A percentile compares a stretch with the other conserved stretches of the same genome.
Conservation (phyloP, 495 filamentous ascomycete genomes). For the Saxophila tyrrhenica region DNA sequence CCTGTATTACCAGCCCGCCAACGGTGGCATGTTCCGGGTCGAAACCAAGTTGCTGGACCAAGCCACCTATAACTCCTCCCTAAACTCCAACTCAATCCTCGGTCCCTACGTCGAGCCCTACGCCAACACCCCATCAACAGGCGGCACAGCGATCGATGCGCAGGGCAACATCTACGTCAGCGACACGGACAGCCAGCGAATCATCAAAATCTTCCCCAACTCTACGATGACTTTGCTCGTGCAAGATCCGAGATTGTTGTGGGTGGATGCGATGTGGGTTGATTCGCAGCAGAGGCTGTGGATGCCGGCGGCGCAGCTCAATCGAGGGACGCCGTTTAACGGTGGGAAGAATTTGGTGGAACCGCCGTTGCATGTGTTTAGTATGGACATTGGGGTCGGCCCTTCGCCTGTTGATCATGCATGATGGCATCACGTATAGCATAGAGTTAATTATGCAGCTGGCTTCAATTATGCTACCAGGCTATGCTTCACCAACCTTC, state of each 20-base stretch:
- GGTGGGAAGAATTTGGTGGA: slow-evolving; percentile 14
- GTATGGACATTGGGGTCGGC: slow-evolving; percentile 13
- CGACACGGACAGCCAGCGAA: slow-evolving; percentile 23
- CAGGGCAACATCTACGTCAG: slow-evolving; percentile 24
- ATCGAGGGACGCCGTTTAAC: slow-evolving; percentile 19
- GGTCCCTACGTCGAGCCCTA: slow-evolving; percentile 19
- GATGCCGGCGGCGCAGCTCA: slow-evolving; percentile 27
- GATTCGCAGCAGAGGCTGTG: slow-evolving; percentile 21
- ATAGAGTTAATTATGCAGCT: too few species aligned
- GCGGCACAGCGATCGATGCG: slow-evolving; percentile 27
- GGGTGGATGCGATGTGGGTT: slow-evolving; percentile 29
- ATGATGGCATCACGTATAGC: too few species aligned
- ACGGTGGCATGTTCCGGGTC: slow-evolving; percentile 24
- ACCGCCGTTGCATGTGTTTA: slow-evolving; percentile 15
- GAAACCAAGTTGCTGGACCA: slow-evolving; percentile 14
- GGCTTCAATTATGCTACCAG: too few species aligned
- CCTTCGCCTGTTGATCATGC: slow-evolving; percentile 17
- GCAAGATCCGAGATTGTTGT: slow-evolving; percentile 24
- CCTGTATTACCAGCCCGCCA: slow-evolving; percentile 25
- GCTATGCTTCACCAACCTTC: too few species aligned
- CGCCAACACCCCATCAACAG: slow-evolving; percentile 24
- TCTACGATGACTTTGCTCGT: slow-evolving; percentile 21
- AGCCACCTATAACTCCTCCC: slow-evolving; percentile 17
- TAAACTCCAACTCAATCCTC: slow-evolving; percentile 12
- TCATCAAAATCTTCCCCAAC: slow-evolving; percentile 23